A percentile compares a stretch with the other conserved stretches of the same genome.
Evolutionary conservation across 2,329 filamentous ascomycete species (phyloP).

Genomic region (Beauveria pseudobassiana): DNA sequence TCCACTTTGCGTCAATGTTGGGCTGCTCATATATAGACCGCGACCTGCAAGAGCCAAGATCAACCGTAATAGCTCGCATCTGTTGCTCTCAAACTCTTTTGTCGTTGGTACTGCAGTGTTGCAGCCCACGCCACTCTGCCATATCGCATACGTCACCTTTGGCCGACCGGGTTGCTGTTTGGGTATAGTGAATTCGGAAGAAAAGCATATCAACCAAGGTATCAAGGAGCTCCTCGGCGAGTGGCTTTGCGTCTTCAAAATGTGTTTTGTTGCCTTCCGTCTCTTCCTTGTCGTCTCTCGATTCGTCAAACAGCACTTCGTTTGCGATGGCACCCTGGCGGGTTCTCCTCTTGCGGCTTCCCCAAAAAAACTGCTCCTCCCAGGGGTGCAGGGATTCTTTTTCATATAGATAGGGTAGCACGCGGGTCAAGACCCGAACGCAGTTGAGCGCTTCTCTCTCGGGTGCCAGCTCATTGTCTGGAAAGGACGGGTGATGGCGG

Average conservation of each 20-base stretch:
- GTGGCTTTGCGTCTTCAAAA: conserved; percentile 74
- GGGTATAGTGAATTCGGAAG: conserved; percentile 83
- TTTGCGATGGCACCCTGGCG: conserved; percentile 57
- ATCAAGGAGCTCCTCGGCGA: conserved; percentile 89
- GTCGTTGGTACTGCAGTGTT: conserved; percentile 82
- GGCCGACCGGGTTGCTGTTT: conserved; percentile 60
- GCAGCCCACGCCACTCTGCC: conserved; percentile 96
- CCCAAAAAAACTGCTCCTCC: conserved; percentile 95
- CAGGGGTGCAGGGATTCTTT: conserved; percentile 72
- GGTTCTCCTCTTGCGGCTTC: conserved; percentile 61
- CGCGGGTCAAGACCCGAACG: conserved; percentile 78
- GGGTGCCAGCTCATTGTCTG: conserved; percentile 74
- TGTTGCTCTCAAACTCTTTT: conserved; percentile 87
- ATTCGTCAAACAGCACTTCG: conserved; percentile 81
- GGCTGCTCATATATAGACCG: conserved; percentile 86
- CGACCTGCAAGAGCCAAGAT: conserved; percentile 81
- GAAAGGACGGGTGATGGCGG: conserved; percentile 85
- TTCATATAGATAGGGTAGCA: conserved; percentile 90
- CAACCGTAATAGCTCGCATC: conserved; percentile 80
- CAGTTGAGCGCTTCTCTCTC: conserved; percentile 92
- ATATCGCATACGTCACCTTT: conserved; percentile 89
- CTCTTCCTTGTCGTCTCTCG: conserved; percentile 46
- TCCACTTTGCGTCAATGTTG: conserved; percentile 70
- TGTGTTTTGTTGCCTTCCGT: conserved; percentile 45
- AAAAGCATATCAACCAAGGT: conserved; percentile 84